Base-by-base conservation (phyloP, 306 rosid species). In the Acacia crassicarpa region DNA sequence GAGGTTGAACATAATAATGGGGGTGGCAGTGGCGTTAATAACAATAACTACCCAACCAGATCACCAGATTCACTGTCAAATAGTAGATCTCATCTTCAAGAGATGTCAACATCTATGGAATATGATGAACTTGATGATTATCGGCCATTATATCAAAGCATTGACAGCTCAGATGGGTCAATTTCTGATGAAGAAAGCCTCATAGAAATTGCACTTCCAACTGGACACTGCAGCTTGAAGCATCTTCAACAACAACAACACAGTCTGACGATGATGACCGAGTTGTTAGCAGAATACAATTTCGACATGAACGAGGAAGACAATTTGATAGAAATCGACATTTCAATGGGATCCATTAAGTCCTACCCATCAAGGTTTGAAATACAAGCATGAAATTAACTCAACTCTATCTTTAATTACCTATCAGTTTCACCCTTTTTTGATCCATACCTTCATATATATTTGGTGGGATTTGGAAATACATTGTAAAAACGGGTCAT, bases 131-230 rank as follows among this genome's bases (percentile, higher is more conserved):
- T 61, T 11, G 89, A 68, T 40, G 89, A 77, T 38, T 63, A 63
- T 30, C 87, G 86, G 87, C 75, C 83, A 14, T 85, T 22, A 19
- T 62, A 67, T 67, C 86, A 23, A 27, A 83, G 86, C 54, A 77
- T 44, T 5, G 91, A 90, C n/a, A 84, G 16, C 73, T 91, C 93
- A 63, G 97, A 91, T 56, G 99, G 97, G 16, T 85, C 97, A 33
- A 93, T 95, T 80, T 95, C 99, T 44, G 99, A 95, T 67, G 99
- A 95, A 82, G 99, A 95, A 45, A 92, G 97, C 82, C 92, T 95
- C 85, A 95, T 95, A 53, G 99, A 95, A 81, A 93, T 95, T 74
- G 80, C 90, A 70, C 93, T 95, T 83, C 94, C 93, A 9, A 88
- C 90, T 40, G 97, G 97, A 49, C 84, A 88, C 43, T 77, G 76